These are phyloP conservation scores for Fusarium cicatricum DNA, from an alignment of 2,329 filamentous ascomycete genomes.

Conservation along the genomic window DNA sequence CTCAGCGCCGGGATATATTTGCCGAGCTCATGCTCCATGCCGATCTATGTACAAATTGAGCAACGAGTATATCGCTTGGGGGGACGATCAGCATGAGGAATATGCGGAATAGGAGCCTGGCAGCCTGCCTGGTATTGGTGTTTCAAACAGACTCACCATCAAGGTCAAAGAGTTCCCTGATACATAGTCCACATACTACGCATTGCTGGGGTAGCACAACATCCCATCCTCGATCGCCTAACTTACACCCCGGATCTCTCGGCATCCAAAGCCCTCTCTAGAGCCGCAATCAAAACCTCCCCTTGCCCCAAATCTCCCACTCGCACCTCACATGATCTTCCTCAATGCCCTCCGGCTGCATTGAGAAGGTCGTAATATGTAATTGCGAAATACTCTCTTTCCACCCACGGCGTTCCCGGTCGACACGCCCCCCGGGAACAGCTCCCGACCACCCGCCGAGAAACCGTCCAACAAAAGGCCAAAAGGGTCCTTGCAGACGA, in stretches of 20 bases:
- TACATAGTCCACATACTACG: constrained; percentile 21
- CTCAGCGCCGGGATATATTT: not conserved
- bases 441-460: constrained; percentile 17
- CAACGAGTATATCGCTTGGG: not conserved
- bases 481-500: constrained; percentile 17
- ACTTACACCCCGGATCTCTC: constrained; percentile 16
- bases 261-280: constrained; percentile 17
- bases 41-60: constrained; percentile 16
- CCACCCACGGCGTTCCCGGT: constrained; percentile 10
- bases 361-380: constrained; percentile 39
- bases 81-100: too few species aligned
- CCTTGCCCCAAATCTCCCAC: constrained; percentile 2
- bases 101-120: not conserved
- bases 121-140: too few species aligned
- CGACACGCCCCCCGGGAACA: constrained; percentile 24
- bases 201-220: too few species aligned
- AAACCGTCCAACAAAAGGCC: not conserved
- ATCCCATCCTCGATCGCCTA: constrained; percentile 19
- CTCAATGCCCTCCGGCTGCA: constrained; percentile 18
- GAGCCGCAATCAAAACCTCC: constrained; percentile 1
- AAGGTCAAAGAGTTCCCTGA: constrained; percentile 13
- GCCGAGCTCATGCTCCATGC: constrained; percentile 5
- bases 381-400: not conserved
- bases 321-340: constrained; percentile 11
- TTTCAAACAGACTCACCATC: constrained; percentile 1